Conservation (phyloP, 2,329 filamentous ascomycete species). For the Trichoderma sp. region DNA sequence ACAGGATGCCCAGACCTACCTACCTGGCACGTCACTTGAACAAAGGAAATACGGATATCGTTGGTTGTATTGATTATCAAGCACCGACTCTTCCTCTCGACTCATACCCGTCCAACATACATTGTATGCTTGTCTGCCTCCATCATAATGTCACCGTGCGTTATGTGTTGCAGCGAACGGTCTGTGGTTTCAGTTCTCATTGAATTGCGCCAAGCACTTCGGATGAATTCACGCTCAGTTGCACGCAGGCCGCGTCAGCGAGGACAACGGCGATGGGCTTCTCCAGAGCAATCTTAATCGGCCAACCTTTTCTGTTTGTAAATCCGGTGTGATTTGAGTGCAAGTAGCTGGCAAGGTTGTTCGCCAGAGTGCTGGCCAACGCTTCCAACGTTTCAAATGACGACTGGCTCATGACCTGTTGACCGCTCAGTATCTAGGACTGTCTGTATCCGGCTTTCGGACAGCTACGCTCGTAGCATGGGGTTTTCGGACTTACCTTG, state of each 20-base stretch:
- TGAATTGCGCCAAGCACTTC: constrained; percentile 24
- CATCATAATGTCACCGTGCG: not conserved
- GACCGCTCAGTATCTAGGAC: not conserved
- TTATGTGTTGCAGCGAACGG: not conserved
- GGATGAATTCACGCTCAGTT: constrained; percentile 42
- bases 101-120: not conserved
- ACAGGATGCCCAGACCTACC: not conserved
- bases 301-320: constrained; percentile 41
- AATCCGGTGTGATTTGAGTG: constrained; percentile 20
- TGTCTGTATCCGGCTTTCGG: not conserved
- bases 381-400: constrained; percentile 66
- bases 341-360: constrained; percentile 48
- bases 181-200: not conserved
- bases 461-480: not conserved
- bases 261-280: constrained; percentile 74
- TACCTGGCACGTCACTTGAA: constrained; percentile 3
- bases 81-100: not conserved
- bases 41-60: not conserved
- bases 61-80: constrained; percentile 14
- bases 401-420: constrained; percentile 55
- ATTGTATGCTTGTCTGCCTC: not conserved
- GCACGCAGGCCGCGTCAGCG: constrained; percentile 70
- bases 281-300: constrained; percentile 62
- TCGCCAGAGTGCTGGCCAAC: constrained; percentile 52
- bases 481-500: constrained; percentile 50